Evolutionary conservation across 1,284 basidiomycete genomes (phyloP), one percentile per base, ranked within the genome.

Genomic region (Sanghuangporus weigelae): DNA sequence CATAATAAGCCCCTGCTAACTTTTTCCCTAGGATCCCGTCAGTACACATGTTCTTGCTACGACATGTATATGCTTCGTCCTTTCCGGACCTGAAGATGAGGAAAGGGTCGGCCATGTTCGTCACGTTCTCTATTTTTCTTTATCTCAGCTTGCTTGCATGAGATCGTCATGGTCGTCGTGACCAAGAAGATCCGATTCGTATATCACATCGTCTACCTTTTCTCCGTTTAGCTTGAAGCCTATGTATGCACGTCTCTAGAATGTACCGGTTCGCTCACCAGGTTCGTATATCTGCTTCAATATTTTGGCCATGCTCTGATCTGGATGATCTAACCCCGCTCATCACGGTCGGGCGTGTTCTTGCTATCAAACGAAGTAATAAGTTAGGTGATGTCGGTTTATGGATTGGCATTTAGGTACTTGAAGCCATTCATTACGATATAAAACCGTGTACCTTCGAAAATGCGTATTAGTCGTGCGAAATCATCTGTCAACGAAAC

Each of bases 81-180:
- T 93, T 97, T 65, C 80, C 86, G 44, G 85, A 86, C 54, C 90
- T 90, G 74, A 84, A 87, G 59, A 75, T 97, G 46, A 91, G 90
- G 39, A 85, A 84, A 67, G 82, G 82, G 11, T 81, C 83, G 49
- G 97, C 96, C 16, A 95, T 96, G 82, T 87, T 96, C 70, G 67
- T 95, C 57, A 99, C 97, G 0, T 99, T 99, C 78, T 74, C 97
- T 10, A 77, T 97, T 50, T 94, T 99, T 99, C 78, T 74, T 97
- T 10, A 77, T 97, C 51, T 94, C 91, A 62, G 95, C 95, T 0
- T 82, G 85, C 59, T 89, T 90, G 40, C 96, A 98, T 72, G 96
- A 98, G 75, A 81, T 98, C 54, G 95, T 99, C 64, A 98, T 99
- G 96, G 89, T 90, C 1, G 85, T 96, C 60, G 95, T 96, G n/a